Evolutionary conservation across 2,329 filamentous ascomycete species (phyloP).

Genomic region (Phaeosphaeriaceae sp.): DNA sequence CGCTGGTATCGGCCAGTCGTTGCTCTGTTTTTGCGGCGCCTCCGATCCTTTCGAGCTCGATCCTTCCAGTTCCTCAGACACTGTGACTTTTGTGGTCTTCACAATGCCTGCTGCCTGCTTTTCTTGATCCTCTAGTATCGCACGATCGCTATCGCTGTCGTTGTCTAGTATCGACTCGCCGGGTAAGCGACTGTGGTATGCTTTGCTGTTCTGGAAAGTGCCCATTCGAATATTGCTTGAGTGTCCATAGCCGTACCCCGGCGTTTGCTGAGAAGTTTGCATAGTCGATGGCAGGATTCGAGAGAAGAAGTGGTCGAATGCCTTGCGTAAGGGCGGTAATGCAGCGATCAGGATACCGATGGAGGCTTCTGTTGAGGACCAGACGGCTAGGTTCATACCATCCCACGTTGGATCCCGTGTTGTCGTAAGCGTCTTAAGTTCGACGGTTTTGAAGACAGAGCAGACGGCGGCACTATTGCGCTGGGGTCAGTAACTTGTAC

Average conservation of each 20-base stretch:
- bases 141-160: conserved; percentile 36
- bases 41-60: not conserved
- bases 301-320: conserved; percentile 30
- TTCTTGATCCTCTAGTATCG: conserved; percentile 32
- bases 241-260: conserved; percentile 19
- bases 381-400: conserved; percentile 33
- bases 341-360: conserved; percentile 34
- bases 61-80: conserved; percentile 13
- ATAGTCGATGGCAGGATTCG: conserved; percentile 23
- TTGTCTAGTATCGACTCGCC: conserved; percentile 32
- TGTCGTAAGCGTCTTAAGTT: conserved; percentile 26
- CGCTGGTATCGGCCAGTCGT: conserved; percentile 4
- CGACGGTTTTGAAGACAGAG: conserved; percentile 34
- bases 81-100: conserved; percentile 33
- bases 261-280: conserved; percentile 12
- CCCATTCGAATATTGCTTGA: conserved; percentile 20
- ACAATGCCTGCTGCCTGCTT: conserved; percentile 27
- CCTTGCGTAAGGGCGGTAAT: conserved; percentile 35
- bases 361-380: conserved; percentile 30
- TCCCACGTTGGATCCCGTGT: conserved; percentile 35
- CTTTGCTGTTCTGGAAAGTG: conserved; percentile 24
- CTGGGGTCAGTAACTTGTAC: not conserved
- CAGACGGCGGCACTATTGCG: conserved; percentile 24
- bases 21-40: not conserved
- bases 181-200: conserved; percentile 26